Evolutionary conservation across 129 eudicot genomes (phyloP), one percentile per base, ranked within the genome.

Genomic region (Logfia minima): DNA sequence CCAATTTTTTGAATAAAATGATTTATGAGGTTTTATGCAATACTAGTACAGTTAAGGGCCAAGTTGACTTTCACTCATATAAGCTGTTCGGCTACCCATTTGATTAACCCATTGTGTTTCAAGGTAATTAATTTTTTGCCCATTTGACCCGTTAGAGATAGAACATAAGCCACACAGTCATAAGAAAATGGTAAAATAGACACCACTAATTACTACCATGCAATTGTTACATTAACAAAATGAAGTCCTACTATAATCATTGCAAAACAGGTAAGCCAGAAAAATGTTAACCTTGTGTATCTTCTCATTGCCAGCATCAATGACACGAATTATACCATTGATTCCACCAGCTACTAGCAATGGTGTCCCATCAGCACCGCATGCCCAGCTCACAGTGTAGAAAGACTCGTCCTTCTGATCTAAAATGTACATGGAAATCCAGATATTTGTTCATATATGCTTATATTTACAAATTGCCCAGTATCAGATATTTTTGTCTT

Each of bases 321-420:
- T 89, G 69, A 95, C 97, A 51, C 97, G 97, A 19, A 92, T 89
- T 66, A 95, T 83, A 43, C 99, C 99, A 85, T 91, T 89, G 37
- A 90, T 87, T 65, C 99, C 99, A 79, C 96, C 99, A 67, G 97
- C 96, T 48, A 95, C 99, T 61, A 95, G 78, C 58, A 87, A 79
- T 43, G 99, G 99, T 7, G 86, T 74, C 61, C 96, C 95, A 21
- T 88, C 91, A 82, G 87, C 66, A 84, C 83, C 87, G 71, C 96
- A 89, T 22, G 99, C 99, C 99, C 99, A 95, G 77, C 91, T 88
- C 48, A 95, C 99, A 58, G 99, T 95, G 83, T 91, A 95, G 76
- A 95, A 95, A 21, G 97, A 91, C 82, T 95, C 99, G 13, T 95
- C 99, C 83, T 95, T 95, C 99, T 95, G 96, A 89, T 90, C 82